phyloP scores from a whole-genome alignment of 257 asterid species.

The Orobanche coerulescens region DNA sequence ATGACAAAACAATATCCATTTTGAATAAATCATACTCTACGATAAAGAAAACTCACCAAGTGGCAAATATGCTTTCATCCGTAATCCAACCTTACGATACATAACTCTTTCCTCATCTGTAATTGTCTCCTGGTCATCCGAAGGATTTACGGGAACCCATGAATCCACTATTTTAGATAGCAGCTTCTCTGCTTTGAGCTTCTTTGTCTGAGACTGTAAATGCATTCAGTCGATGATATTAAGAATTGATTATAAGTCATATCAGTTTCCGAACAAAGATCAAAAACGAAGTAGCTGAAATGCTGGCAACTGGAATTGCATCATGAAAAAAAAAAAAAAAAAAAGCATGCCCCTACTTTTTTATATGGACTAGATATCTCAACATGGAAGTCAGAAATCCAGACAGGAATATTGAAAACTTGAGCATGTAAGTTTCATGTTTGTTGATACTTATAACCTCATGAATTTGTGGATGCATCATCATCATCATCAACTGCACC shows the following conservation, averaged over 20 bases:
- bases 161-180: conserved; percentile 76
- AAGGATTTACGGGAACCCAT: conserved; percentile 84
- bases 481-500: no score
- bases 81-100: conserved; percentile 81
- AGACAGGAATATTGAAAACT: no score
- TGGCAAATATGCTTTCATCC: conserved; percentile 90
- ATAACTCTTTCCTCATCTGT: conserved; percentile 92
- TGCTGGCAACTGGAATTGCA: background rate
- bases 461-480: no score
- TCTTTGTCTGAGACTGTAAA: conserved; percentile 83
- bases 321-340: background rate
- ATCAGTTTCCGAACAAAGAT: background rate
- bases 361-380: no score
- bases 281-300: background rate
- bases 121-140: conserved; percentile 92
- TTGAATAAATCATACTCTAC: background rate
- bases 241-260: background rate
- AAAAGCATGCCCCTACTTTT: background rate
- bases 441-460: no score
- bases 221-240: conserved; percentile 17
- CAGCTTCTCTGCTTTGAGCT: conserved; percentile 82
- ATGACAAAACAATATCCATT: conserved; percentile 16
- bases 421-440: no score
- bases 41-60: conserved; percentile 57
- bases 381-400: no score